These are phyloP conservation scores for Xerophyta viscosa DNA, from an alignment of 106 monocot species.

Conservation along the genomic window DNA sequence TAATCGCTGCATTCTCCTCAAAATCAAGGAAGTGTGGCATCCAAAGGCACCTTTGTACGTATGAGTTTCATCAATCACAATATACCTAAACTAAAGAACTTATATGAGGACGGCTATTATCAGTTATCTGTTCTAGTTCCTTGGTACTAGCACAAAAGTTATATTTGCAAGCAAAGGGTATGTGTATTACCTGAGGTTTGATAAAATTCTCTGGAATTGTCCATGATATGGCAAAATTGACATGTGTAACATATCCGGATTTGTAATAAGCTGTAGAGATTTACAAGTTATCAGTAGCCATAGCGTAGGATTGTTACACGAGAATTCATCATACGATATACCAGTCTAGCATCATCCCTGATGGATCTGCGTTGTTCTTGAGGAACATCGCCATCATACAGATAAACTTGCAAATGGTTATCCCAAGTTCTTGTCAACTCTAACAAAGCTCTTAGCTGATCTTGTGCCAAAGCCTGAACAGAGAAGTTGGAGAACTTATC, in stretches of 20 bases:
- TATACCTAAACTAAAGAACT: constrained; percentile 25
- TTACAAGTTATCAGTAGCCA: background rate
- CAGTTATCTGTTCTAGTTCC: no score
- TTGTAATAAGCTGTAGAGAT: constrained; percentile 80
- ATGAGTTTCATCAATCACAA: constrained; percentile 95
- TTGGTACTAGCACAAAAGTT: no score
- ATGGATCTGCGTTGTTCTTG: constrained; percentile 52
- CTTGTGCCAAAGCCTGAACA: constrained; percentile 85
- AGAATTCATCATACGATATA: constrained; percentile 16
- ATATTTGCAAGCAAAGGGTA: no score
- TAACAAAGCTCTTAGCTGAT: constrained; percentile 73
- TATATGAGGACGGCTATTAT: no score
- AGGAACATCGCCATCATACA: constrained; percentile 93
- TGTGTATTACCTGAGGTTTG: constrained; percentile 85
- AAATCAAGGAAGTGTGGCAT: constrained; percentile 76
- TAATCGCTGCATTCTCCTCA: constrained; percentile 68
- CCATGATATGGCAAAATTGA: constrained; percentile 86
- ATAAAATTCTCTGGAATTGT: constrained; percentile 64
- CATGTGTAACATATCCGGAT: constrained; percentile 93
- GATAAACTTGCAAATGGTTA: constrained; percentile 37
- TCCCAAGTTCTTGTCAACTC: constrained; percentile 41
- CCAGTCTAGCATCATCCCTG: constrained; percentile 70
- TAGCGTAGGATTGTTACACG: background rate
- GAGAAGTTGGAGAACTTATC: constrained; percentile 1
- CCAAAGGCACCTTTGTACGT: constrained; percentile 94